A percentile compares a stretch with the other conserved stretches of the same genome.
These are phyloP conservation scores for Lanmaoa pseudosensibilis DNA, from an alignment of 768 basidiomycete species.

Conservation along the genomic window DNA sequence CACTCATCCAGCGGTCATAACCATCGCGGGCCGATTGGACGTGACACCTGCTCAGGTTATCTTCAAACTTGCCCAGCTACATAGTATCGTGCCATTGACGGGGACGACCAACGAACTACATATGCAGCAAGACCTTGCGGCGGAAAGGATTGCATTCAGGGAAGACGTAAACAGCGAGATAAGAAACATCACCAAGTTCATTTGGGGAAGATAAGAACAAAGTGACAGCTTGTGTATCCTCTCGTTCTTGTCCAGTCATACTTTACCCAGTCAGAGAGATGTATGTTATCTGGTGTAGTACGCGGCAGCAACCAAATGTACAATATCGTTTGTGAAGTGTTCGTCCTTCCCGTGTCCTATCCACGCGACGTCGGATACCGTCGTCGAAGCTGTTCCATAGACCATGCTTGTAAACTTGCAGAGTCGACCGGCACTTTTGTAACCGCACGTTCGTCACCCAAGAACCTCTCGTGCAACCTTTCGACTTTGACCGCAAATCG, in stretches of 20 bases:
- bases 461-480: slow-evolving; percentile 27
- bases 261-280: slow-evolving; percentile 1
- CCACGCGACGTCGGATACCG: slow-evolving; percentile 16
- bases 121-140: slow-evolving; percentile 64
- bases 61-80: slow-evolving; percentile 66
- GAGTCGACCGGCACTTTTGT: slow-evolving; percentile 21
- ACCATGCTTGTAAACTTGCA: slow-evolving; percentile 18
- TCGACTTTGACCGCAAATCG: slow-evolving; percentile 50
- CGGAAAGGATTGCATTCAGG: slow-evolving; percentile 37
- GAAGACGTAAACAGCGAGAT: slow-evolving; percentile 29
- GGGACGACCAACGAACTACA: slow-evolving; percentile 70
- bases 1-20: slow-evolving; percentile 43
- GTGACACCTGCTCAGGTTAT: slow-evolving; percentile 66
- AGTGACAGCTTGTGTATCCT: background rate
- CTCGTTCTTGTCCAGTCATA: background rate
- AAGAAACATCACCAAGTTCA: slow-evolving; percentile 26
- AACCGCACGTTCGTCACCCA: slow-evolving; percentile 21
- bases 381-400: slow-evolving; percentile 25
- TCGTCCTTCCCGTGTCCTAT: background rate
- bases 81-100: slow-evolving; percentile 69
- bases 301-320: background rate
- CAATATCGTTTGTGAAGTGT: background rate
- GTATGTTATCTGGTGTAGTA: slow-evolving; percentile 10
- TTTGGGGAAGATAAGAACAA: slow-evolving; percentile 28
- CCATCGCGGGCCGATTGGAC: slow-evolving; percentile 45